Base-by-base conservation (phyloP, 768 basidiomycete species). In the Trametopsis cervina region DNA sequence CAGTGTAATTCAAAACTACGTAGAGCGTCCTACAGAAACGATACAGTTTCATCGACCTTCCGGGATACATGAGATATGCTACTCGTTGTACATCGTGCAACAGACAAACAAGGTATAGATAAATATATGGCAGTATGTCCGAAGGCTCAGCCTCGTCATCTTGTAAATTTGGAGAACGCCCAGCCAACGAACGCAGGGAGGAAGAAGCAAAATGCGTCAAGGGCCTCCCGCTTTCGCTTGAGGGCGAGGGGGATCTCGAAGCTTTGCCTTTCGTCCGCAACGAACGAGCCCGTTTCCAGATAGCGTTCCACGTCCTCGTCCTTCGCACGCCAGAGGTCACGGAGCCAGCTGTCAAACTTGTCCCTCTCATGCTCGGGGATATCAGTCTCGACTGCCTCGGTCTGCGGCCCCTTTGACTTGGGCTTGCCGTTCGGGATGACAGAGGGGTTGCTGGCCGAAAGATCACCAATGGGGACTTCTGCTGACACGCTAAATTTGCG, bases 261-360 rank as follows among this genome's bases (percentile, higher is more conserved):
- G 40, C 44, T 38, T 54, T 37, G 54, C 25, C 61, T 39, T 52
- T 50, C 29, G 48, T 59, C 54, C 45, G 58, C 25, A 44, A 51
- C 66, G 46, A 85, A 78, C 3, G 69, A 64, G 5, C 75, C 77
- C 0, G 66, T 70, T 39, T 75, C 68, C 44, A 78, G 74, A 63
- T 83, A 95, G 40, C 60, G 65, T n/a, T 77, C 76, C 63, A 98
- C 80, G 44, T 80, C 70, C 40, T 68, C 66, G 63, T 99, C 96
- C 67, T 99, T 98, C 59, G 84, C 81, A 35, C 67, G 65, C 94
- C 95, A 99, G 46, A 89, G 61, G 36, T 75, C 69, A 53, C 85
- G 67, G 45, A 98, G 67, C 96, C 96, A 99, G 11, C 66, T 40
- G 55, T 94, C 91, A 60, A 99, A 99, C 21, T 53, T 47, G 20